Evolutionary conservation across 768 basidiomycete genomes (phyloP), one percentile per base, ranked within the genome.

Genomic region (Rhodotorula kratochvilovae): DNA sequence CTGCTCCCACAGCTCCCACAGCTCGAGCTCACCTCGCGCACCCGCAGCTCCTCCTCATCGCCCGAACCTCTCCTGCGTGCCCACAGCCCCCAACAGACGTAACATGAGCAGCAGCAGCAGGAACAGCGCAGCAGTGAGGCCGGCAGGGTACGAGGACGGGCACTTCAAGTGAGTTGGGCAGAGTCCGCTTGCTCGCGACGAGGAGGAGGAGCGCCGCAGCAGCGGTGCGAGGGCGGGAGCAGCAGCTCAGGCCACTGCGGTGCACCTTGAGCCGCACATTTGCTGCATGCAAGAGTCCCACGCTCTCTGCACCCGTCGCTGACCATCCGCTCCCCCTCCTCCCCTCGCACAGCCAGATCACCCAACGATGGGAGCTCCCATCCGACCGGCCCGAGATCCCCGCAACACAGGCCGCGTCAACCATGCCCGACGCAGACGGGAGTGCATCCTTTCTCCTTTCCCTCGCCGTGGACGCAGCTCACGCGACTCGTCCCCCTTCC

Each of bases 381-480:
- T 31, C 31, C 0, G 65, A 66, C 27, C 65, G 65, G 2, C 35
- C 48, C 8, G 65, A 58, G 36, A 66, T 59, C 48, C 17, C 57
- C 2, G 57, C 48, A 1, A 35, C 39, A 7, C 65, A 66, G 36
- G 46, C 35, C 27, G 65, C 65, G 2, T 42, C 36, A 7, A 66
- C 65, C 15, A 66, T 66, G 65, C 65, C 65, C 3, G 57, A 58
- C 19, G 56, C 65, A 13, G 65, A 66, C 57, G 65, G 65, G 5
- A n/a, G 63, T 64, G 54, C 43, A 55, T 35, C 5, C 23, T 39
- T 29, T 16, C 23, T 25, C 35, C 13, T 29, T 19, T 12, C 39
- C 39, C 21, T 10, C 5, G 27, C 11, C 62, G 7, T 16, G 27
- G 23, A 27, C 2, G 33, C 11, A 3, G 46, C 11, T n/a, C n/a